Evolutionary conservation across 1,284 basidiomycete species (phyloP).

Genomic region (Cystobasidium pallidum): DNA sequence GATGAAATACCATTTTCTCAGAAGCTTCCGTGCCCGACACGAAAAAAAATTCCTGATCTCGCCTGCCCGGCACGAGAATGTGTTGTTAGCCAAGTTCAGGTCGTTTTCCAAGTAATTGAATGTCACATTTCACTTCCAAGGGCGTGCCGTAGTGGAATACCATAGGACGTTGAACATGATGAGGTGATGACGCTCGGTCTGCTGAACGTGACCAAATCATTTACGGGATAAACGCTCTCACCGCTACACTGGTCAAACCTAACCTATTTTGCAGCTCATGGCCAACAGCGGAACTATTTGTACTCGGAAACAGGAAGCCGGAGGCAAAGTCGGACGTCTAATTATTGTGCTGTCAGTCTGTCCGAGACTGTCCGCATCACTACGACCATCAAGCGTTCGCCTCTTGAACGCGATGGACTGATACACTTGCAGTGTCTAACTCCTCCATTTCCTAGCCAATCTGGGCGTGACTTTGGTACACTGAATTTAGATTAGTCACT

Average conservation of each 20-base stretch:
- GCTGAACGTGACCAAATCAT: not conserved
- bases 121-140: too few species aligned
- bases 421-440: not conserved
- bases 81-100: too few species aligned
- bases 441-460: too few species aligned
- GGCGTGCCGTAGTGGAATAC: too few species aligned
- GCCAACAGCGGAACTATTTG: slow-evolving; percentile 58
- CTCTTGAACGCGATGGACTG: not conserved
- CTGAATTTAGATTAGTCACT: too few species aligned
- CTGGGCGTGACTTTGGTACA: too few species aligned
- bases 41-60: slow-evolving; percentile 13
- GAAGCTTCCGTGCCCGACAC: too few species aligned
- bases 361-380: slow-evolving; percentile 13
- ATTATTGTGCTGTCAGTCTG: slow-evolving; percentile 64
- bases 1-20: too few species aligned
- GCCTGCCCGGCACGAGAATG: not conserved
- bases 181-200: too few species aligned
- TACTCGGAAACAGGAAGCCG: slow-evolving; percentile 65
- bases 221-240: not conserved
- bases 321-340: slow-evolving; percentile 73
- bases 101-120: too few species aligned
- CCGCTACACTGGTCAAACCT: not conserved
- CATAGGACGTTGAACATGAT: too few species aligned
- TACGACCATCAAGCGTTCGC: not conserved
- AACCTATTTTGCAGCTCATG: not conserved